These are phyloP conservation scores for Eucommia ulmoides DNA, from an alignment of 257 asterid genomes.

Conservation along the genomic window DNA sequence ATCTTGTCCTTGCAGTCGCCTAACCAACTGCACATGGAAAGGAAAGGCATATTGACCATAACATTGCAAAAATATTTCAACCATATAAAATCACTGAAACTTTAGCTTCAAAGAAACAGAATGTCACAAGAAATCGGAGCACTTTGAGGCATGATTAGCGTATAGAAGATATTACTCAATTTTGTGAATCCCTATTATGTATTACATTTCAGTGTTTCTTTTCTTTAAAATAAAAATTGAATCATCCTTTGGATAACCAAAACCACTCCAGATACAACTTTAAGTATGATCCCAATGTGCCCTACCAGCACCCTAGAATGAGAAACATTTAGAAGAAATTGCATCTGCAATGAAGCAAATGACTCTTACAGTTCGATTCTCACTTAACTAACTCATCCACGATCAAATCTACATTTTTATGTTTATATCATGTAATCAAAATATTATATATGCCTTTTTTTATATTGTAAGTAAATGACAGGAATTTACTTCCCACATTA, in stretches of 20 bases:
- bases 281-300: neutral
- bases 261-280: neutral
- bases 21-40: conserved; percentile 51
- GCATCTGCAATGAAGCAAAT: too few relatives aligned
- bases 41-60: conserved; percentile 5
- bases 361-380: too few relatives aligned
- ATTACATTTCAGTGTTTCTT: neutral
- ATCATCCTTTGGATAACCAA: too few relatives aligned
- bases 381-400: neutral
- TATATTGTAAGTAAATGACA: too few relatives aligned
- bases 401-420: neutral
- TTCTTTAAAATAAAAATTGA: neutral
- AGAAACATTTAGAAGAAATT: neutral
- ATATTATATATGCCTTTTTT: neutral
- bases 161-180: neutral
- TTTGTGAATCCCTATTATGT: neutral
- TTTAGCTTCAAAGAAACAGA: neutral
- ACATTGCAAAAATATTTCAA: neutral
- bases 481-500: too few relatives aligned
- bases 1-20: conserved; percentile 61
- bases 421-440: neutral
- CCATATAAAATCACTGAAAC: neutral
- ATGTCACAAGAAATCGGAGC: neutral
- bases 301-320: neutral
- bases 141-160: neutral